A percentile compares a stretch with the other conserved stretches of the same genome.
Conservation (phyloP, 2,329 filamentous ascomycete species). For the Penicillium vulpinum region DNA sequence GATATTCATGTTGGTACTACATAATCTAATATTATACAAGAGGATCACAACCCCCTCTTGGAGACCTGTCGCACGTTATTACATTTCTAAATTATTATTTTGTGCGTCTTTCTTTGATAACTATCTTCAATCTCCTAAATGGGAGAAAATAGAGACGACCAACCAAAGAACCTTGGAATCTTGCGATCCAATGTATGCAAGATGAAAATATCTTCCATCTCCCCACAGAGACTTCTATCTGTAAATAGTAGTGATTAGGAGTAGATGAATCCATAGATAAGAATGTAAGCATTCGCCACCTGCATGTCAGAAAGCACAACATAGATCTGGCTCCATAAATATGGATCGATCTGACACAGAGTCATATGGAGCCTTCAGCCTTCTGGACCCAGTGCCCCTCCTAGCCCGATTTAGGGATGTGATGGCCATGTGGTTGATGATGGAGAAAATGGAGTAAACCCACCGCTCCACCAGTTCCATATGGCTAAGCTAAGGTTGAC, state of each 20-base stretch:
- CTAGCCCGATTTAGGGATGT: constrained; percentile 8
- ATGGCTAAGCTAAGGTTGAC: constrained; percentile 5
- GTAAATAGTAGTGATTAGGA: background rate
- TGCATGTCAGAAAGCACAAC: constrained; percentile 4
- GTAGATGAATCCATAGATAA: background rate
- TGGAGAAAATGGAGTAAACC: constrained; percentile 12
- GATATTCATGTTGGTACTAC: background rate
- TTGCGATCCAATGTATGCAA: background rate
- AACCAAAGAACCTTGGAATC: background rate
- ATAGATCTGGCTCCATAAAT: constrained; percentile 4
- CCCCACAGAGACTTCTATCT: background rate
- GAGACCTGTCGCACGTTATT: background rate
- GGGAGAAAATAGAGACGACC: background rate
- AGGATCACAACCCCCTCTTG: background rate
- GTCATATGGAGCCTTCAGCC: constrained; percentile 8
- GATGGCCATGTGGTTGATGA: constrained; percentile 9
- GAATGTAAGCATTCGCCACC: constrained; percentile 4
- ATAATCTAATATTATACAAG: background rate
- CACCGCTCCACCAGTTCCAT: constrained; percentile 22
- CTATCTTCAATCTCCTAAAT: background rate
- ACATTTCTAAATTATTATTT: background rate
- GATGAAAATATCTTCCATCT: too few relatives aligned
- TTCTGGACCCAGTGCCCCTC: constrained; percentile 21
- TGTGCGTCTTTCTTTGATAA: background rate
- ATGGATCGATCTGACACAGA: constrained; percentile 4